phyloP scores from a whole-genome alignment of 2,329 filamentous ascomycete genomes.

The Fusarium incarnatum region DNA sequence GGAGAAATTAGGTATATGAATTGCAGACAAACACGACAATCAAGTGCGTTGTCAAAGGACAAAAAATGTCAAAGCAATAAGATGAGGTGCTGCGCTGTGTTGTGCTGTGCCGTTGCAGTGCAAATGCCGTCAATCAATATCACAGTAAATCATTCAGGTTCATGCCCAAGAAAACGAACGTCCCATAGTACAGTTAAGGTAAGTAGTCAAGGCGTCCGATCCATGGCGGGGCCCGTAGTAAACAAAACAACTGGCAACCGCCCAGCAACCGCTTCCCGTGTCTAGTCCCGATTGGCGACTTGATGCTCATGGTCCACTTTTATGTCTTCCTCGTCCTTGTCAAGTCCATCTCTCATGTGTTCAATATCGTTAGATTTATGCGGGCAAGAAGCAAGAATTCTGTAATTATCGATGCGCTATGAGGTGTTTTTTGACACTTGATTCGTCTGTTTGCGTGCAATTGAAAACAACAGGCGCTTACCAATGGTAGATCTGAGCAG shows the following conservation, averaged over 20 bases:
- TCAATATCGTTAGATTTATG: constrained; percentile 22
- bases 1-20: neutral
- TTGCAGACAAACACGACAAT: constrained; percentile 24
- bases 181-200: constrained; percentile 25
- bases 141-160: constrained; percentile 32
- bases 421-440: neutral
- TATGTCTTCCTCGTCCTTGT: constrained; percentile 35
- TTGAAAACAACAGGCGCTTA: neutral
- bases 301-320: constrained; percentile 26
- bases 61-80: constrained; percentile 17
- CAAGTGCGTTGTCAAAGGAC: constrained; percentile 16
- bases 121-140: constrained; percentile 43
- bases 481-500: neutral
- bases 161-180: constrained; percentile 36
- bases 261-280: constrained; percentile 47
- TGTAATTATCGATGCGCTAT: constrained; percentile 20
- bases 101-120: constrained; percentile 8
- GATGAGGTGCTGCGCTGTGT: neutral
- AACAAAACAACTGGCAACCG: constrained; percentile 52
- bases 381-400: constrained; percentile 11
- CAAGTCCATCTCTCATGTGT: constrained; percentile 24
- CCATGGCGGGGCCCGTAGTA: constrained; percentile 47
- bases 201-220: constrained; percentile 1
- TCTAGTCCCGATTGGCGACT: constrained; percentile 42
- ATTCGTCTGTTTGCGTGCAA: neutral